phyloP scores from a whole-genome alignment of 495 filamentous ascomycete genomes.

The Chaetomium fimeti region DNA sequence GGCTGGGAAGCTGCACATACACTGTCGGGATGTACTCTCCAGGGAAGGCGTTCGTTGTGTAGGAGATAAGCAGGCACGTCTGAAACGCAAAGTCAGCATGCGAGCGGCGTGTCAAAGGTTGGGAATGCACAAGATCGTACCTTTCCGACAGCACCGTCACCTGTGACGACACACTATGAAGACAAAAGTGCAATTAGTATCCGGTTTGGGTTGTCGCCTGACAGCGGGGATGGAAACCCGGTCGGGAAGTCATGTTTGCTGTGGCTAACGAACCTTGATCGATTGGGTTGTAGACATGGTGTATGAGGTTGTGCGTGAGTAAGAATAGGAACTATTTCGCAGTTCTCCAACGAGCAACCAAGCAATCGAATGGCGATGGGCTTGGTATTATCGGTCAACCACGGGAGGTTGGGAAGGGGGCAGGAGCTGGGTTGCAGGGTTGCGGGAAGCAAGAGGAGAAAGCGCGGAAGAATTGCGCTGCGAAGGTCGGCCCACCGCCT shows the following conservation, averaged over 20 bases:
- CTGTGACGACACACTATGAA: constrained; percentile 90
- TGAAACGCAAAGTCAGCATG: constrained; percentile 38
- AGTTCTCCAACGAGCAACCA: constrained; percentile 16
- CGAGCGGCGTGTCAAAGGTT: not conserved
- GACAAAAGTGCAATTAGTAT: constrained; percentile 31
- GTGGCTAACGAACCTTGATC: constrained; percentile 51
- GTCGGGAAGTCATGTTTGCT: constrained; percentile 15
- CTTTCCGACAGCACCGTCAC: constrained; percentile 98
- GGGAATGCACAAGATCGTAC: constrained; percentile 48
- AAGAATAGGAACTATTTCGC: constrained; percentile 3
- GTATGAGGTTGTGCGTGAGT: constrained; percentile 5
- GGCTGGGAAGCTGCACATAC: constrained; percentile 59
- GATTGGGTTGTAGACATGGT: constrained; percentile 56
- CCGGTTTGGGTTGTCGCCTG: not conserved
- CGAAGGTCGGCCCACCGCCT: constrained; percentile 22
- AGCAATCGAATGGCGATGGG: constrained; percentile 22
- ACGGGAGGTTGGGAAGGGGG: constrained; percentile 18
- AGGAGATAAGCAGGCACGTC: constrained; percentile 99
- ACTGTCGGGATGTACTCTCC: constrained; percentile 99
- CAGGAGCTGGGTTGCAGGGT: constrained; percentile 17
- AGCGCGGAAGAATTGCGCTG: constrained; percentile 22
- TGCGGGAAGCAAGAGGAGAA: constrained; percentile 18
- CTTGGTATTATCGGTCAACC: constrained; percentile 23
- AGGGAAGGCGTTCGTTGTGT: constrained; percentile 98
- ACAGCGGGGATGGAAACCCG: constrained; percentile 21